These are phyloP conservation scores for Holtermannia corniformis DNA, from an alignment of 768 basidiomycete genomes.

Conservation along the genomic window DNA sequence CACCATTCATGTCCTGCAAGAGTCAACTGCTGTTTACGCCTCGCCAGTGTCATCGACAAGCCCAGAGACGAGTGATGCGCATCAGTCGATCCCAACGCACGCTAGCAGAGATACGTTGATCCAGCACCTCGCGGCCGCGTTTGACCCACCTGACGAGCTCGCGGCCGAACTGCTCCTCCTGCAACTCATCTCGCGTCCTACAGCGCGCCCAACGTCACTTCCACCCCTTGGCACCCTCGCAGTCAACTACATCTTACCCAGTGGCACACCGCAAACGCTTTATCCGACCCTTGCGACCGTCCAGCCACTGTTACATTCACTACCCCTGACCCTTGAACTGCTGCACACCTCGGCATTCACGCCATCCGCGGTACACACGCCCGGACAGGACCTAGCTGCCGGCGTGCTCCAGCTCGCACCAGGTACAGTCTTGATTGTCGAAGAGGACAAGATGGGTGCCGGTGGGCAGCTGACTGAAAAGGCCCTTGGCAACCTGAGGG, in stretches of 20 bases:
- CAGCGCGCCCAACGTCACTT: conserved; percentile 17
- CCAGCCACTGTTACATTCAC: conserved; percentile 14
- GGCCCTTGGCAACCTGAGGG: conserved; percentile 32
- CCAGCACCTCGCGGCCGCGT: conserved; percentile 20
- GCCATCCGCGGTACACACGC: conserved; percentile 7
- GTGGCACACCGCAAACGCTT: neutral
- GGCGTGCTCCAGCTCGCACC: conserved; percentile 34
- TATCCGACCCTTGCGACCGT: conserved; percentile 7
- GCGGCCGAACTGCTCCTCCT: conserved; percentile 30
- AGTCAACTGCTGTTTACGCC: conserved; percentile 3
- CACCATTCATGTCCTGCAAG: conserved; percentile 27
- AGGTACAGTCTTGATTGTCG: conserved; percentile 27
- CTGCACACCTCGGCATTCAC: conserved; percentile 25
- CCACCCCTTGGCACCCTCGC: conserved; percentile 33
- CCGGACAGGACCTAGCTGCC: conserved; percentile 23
- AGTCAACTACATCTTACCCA: conserved; percentile 22
- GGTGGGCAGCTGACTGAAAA: conserved; percentile 34
- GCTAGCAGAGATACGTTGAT: conserved; percentile 17
- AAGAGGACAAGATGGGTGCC: conserved; percentile 35
- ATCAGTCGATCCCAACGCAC: neutral
- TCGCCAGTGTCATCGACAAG: too few species aligned
- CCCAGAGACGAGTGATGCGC: neutral
- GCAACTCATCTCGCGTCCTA: conserved; percentile 24
- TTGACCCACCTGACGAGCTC: conserved; percentile 21
- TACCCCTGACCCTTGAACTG: conserved; percentile 23